phyloP scores from a whole-genome alignment of 2,329 filamentous ascomycete species.

The Colletotrichum chrysophilum region DNA sequence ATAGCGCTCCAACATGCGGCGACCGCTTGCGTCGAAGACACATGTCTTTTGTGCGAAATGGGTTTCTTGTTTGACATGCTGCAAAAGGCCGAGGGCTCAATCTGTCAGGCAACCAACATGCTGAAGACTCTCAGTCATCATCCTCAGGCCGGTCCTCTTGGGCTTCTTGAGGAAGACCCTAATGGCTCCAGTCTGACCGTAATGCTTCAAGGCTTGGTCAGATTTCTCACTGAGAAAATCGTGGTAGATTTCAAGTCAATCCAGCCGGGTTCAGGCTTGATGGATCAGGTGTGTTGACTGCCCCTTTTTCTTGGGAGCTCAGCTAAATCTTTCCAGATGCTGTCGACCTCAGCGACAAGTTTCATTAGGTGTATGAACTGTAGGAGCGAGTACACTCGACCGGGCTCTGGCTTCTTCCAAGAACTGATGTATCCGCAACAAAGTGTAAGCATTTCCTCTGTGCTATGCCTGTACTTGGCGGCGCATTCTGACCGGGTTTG shows the following conservation, averaged over 20 bases:
- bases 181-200: conserved; percentile 75
- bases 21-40: conserved; percentile 80
- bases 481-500: background rate
- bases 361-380: conserved; percentile 87
- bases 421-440: conserved; percentile 75
- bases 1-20: conserved; percentile 88
- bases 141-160: conserved; percentile 77
- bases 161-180: conserved; percentile 84
- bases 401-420: conserved; percentile 81
- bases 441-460: background rate
- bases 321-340: conserved; percentile 43
- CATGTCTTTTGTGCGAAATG: conserved; percentile 90
- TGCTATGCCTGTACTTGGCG: background rate
- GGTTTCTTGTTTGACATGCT: conserved; percentile 98
- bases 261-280: conserved; percentile 61
- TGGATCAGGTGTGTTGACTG: conserved; percentile 68
- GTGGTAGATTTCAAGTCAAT: conserved; percentile 77
- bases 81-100: conserved; percentile 90
- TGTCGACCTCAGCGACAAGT: conserved; percentile 74
- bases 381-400: conserved; percentile 81
- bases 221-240: conserved; percentile 86
- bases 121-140: conserved; percentile 87
- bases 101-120: conserved; percentile 95
- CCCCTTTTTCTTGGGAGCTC: background rate
- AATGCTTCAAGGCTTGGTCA: conserved; percentile 85